A percentile compares a stretch with the other conserved stretches of the same genome.
Evolutionary conservation across 441 rosid species (phyloP).

Genomic region (Macaranga tanarius): DNA sequence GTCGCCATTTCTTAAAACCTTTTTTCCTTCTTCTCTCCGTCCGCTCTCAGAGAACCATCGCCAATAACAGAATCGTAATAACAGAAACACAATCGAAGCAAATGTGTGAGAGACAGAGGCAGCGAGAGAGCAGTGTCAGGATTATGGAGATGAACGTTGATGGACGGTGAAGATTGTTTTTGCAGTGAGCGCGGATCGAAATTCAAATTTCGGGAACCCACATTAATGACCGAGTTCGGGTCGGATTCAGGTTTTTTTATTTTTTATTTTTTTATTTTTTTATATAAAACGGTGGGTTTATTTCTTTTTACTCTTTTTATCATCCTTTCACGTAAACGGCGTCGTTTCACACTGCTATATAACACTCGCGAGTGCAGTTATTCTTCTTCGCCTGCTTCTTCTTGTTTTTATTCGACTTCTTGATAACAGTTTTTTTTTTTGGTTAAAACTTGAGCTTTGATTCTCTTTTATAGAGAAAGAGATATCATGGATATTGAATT

Average conservation of each 20-base stretch:
- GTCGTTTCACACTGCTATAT: too few relatives aligned
- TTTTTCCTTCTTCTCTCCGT: not conserved
- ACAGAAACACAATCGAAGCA: not conserved
- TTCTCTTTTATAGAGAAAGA: not conserved
- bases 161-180: constrained; percentile 20
- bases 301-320: too few relatives aligned
- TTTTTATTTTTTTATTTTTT: too few relatives aligned
- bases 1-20: constrained; percentile 31
- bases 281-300: too few relatives aligned
- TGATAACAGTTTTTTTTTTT: too few relatives aligned
- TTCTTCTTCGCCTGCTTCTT: too few relatives aligned
- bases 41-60: constrained; percentile 1
- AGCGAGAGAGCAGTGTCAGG: not conserved
- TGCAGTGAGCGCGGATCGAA: constrained; percentile 16
- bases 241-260: too few relatives aligned
- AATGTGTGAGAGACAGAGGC: not conserved
- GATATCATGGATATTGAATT: constrained; percentile 29
- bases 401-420: too few relatives aligned
- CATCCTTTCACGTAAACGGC: too few relatives aligned
- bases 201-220: constrained; percentile 18
- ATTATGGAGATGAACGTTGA: not conserved
- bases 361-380: too few relatives aligned
- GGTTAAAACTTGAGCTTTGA: not conserved
- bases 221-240: too few relatives aligned
- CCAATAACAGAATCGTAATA: not conserved